phyloP scores from a whole-genome alignment of 2,329 filamentous ascomycete genomes.

The Trichoderma semiorbis region DNA sequence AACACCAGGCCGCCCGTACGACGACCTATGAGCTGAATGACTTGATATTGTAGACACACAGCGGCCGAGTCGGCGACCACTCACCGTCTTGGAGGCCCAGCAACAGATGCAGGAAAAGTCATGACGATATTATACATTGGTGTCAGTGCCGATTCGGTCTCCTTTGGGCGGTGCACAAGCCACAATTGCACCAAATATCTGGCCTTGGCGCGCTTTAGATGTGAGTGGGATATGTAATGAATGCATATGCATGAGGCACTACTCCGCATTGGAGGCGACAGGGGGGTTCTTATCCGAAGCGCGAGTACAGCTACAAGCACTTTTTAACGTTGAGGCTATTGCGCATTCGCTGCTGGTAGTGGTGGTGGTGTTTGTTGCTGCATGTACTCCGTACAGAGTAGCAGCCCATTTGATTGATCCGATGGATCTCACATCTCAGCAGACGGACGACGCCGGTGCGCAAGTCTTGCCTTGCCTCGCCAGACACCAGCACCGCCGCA shows the following conservation, averaged over 20 bases:
- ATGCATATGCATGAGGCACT: not conserved
- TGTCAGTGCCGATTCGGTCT: conserved; percentile 9
- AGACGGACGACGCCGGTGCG: not conserved
- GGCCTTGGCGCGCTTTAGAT: conserved; percentile 1
- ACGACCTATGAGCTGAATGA: not conserved
- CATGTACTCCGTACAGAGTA: not conserved
- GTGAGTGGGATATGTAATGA: not conserved
- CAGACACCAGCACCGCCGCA: not conserved
- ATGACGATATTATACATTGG: conserved; percentile 19
- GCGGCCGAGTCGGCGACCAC: not conserved
- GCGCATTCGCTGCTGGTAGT: not conserved
- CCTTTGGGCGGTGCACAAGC: conserved; percentile 12
- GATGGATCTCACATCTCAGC: not conserved
- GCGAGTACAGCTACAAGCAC: not conserved
- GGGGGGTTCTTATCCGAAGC: conserved; percentile 1
- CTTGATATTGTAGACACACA: not conserved
- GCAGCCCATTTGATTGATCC: not conserved
- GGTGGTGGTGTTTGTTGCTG: not conserved
- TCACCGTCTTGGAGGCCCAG: not conserved
- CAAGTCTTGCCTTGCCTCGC: not conserved
- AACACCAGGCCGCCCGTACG: not conserved
- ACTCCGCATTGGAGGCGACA: not conserved
- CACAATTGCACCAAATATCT: conserved; percentile 10
- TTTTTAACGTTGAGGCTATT: conserved; percentile 3
- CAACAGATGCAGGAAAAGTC: not conserved